These are phyloP conservation scores for Sporothrix luriei DNA, from an alignment of 2,329 filamentous ascomycete species.

Conservation along the genomic window DNA sequence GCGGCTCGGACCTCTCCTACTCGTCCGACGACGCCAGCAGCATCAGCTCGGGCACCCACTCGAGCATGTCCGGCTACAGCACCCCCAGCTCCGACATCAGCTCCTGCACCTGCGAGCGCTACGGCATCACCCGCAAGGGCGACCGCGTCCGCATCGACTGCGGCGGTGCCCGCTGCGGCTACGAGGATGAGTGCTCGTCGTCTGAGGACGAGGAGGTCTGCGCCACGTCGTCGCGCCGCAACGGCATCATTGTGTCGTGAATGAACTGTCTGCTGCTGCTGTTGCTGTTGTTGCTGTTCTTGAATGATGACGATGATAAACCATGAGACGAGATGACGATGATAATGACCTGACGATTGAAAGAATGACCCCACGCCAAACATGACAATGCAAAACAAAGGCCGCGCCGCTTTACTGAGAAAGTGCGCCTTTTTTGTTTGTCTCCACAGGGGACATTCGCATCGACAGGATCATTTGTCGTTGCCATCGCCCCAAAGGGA, in stretches of 20 bases:
- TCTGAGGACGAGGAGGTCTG: constrained; percentile 57
- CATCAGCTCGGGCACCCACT: constrained; percentile 56
- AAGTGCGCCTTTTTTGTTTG: constrained; percentile 13
- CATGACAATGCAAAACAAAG: constrained; percentile 5
- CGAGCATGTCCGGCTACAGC: constrained; percentile 75
- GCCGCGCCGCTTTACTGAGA: constrained; percentile 14
- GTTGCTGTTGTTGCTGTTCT: background rate
- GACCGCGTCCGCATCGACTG: constrained; percentile 96
- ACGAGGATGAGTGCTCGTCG: constrained; percentile 73
- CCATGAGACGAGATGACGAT: constrained; percentile 1
- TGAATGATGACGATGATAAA: constrained; percentile 9
- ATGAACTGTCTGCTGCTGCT: constrained; percentile 14
- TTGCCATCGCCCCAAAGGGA: constrained; percentile 6
- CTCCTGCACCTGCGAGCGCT: constrained; percentile 91
- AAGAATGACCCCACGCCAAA: constrained; percentile 12
- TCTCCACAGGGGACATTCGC: background rate
- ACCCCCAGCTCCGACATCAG: constrained; percentile 74
- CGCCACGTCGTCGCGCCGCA: constrained; percentile 60
- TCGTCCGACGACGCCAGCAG: constrained; percentile 70
- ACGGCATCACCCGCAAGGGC: constrained; percentile 91
- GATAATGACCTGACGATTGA: constrained; percentile 12
- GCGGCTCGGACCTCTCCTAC: constrained; percentile 64
- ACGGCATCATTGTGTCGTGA: constrained; percentile 63
- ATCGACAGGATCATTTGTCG: constrained; percentile 1
- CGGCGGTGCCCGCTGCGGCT: constrained; percentile 84